A percentile compares a stretch with the other conserved stretches of the same genome.
Evolutionary conservation across 257 asterid species (phyloP).

Genomic region (Verbascum thapsus): DNA sequence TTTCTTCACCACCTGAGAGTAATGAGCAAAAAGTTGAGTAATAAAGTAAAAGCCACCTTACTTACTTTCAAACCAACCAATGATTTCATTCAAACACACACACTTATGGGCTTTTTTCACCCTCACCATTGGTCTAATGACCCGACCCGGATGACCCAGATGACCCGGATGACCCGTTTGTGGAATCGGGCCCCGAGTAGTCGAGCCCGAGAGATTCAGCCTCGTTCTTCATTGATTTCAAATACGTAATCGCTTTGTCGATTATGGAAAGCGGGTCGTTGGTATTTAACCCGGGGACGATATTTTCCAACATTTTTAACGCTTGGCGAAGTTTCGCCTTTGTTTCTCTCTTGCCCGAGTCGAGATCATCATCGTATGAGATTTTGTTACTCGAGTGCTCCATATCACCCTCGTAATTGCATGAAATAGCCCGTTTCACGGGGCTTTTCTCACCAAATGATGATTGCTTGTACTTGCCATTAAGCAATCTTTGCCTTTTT

Average conservation of each 20-base stretch:
- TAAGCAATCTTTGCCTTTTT: conserved; percentile 57
- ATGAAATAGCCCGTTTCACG: conserved; percentile 11
- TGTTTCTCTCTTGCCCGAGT: conserved; percentile 30
- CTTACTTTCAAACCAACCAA: conserved; percentile 32
- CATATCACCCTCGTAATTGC: conserved; percentile 33
- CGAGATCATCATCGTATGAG: conserved; percentile 21
- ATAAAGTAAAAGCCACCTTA: conserved; percentile 28
- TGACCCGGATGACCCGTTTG: not conserved
- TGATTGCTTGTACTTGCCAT: conserved; percentile 53
- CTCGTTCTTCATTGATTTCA: conserved; percentile 49
- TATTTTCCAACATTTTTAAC: conserved; percentile 41
- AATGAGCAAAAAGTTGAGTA: conserved; percentile 21
- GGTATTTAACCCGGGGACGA: conserved; percentile 47
- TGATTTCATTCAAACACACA: conserved; percentile 25
- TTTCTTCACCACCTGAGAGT: conserved; percentile 31
- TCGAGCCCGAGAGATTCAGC: conserved; percentile 39
- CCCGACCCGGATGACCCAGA: not conserved
- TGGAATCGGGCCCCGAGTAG: conserved; percentile 15
- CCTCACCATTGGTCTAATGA: conserved; percentile 13
- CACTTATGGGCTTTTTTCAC: conserved; percentile 21
- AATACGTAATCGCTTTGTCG: conserved; percentile 58
- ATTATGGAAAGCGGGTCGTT: conserved; percentile 54
- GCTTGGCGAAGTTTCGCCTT: conserved; percentile 43
- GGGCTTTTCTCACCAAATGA: conserved; percentile 34
- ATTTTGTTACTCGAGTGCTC: conserved; percentile 30